Evolutionary conservation across 352 stramenopile species (phyloP).

Genomic region (Aphanomyces euteiches): DNA sequence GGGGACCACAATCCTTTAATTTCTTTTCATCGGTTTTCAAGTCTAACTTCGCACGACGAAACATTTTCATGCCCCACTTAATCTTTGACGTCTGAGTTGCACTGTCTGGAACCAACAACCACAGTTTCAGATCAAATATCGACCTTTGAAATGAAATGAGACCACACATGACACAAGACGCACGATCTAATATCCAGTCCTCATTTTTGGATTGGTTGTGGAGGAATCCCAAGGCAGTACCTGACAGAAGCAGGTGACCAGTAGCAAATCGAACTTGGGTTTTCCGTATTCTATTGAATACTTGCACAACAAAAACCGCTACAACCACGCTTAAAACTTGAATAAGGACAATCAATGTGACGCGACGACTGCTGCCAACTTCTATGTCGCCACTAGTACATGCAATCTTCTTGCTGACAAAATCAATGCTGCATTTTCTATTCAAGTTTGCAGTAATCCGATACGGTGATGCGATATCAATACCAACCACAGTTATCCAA

Average conservation of each 20-base stretch:
- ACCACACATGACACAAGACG: slow-evolving; percentile 15
- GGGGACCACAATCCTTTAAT: neutral
- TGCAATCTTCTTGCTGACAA: neutral
- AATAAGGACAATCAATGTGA: neutral
- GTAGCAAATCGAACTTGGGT: neutral
- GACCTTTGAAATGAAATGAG: neutral
- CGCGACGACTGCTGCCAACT: neutral
- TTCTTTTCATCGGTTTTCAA: neutral
- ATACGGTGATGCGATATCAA: neutral
- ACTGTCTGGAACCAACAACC: neutral
- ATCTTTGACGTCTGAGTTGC: too few relatives aligned
- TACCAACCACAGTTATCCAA: neutral
- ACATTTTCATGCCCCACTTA: slow-evolving; percentile 18
- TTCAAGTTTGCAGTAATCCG: neutral
- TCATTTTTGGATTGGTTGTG: neutral
- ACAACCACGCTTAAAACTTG: neutral
- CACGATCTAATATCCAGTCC: slow-evolving; percentile 4
- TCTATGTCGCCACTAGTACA: neutral
- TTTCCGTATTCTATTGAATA: neutral
- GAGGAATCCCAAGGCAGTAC: neutral
- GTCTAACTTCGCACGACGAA: neutral
- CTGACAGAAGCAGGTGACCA: slow-evolving; percentile 12
- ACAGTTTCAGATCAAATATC: slow-evolving; percentile 12
- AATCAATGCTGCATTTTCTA: neutral
- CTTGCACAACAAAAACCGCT: neutral